Percentiles rank a stretch among this genome's conserved stretches.
Evolutionary conservation across 805 yeast genomes (phyloP).

Genomic region (Spathaspora girioi): DNA sequence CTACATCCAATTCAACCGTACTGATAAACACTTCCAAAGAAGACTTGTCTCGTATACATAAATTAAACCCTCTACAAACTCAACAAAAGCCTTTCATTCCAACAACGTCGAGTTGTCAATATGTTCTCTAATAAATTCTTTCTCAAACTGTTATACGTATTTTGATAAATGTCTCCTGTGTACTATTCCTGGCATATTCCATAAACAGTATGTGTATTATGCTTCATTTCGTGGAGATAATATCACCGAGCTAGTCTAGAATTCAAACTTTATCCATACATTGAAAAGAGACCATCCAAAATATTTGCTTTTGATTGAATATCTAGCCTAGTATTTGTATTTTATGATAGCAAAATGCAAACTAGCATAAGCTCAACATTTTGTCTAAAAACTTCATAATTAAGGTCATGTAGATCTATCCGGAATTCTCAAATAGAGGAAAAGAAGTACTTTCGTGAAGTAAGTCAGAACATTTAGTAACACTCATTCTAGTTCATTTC

Average conservation of each 20-base stretch:
- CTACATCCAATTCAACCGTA: slow-evolving; percentile 10
- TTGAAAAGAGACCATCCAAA: too few relatives aligned
- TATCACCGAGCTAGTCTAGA: not conserved
- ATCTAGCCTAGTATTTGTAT: too few relatives aligned
- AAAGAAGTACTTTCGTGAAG: too few relatives aligned
- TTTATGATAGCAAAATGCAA: too few relatives aligned
- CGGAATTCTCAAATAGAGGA: too few relatives aligned
- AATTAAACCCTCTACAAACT: slow-evolving; percentile 11
- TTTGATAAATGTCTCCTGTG: slow-evolving; percentile 5
- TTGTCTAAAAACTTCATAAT: too few relatives aligned
- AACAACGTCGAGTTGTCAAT: slow-evolving; percentile 10
- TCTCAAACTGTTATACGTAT: slow-evolving; percentile 6
- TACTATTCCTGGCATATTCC: slow-evolving; percentile 12
- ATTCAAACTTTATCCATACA: slow-evolving; percentile 1
- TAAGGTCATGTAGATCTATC: too few relatives aligned
- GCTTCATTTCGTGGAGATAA: slow-evolving; percentile 8
- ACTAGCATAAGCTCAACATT: too few relatives aligned
- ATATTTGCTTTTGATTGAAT: too few relatives aligned
- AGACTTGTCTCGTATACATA: slow-evolving; percentile 10
- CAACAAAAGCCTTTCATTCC: slow-evolving; percentile 9
- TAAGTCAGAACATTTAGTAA: too few relatives aligned
- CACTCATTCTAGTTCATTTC: too few relatives aligned
- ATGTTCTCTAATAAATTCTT: slow-evolving; percentile 11
- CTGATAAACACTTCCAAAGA: slow-evolving; percentile 11
- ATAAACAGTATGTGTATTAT: slow-evolving; percentile 9